These are phyloP conservation scores for Klebsormidium nitens DNA, from an alignment of 139 green algal species.

Conservation along the genomic window DNA sequence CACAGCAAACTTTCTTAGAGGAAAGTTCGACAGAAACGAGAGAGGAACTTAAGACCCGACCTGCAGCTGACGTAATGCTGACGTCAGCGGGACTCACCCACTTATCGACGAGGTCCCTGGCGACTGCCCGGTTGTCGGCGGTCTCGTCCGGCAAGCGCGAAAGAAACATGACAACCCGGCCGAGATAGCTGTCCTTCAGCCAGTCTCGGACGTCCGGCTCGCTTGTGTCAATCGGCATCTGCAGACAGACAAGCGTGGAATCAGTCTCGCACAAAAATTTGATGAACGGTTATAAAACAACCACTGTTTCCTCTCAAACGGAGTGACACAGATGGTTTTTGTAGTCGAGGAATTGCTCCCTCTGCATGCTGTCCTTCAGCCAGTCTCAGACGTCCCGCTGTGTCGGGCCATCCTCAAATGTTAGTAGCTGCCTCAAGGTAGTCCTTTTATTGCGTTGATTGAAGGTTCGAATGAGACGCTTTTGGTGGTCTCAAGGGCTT, in stretches of 20 bases:
- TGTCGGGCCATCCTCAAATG: conserved; percentile 30
- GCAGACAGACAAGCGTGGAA: not conserved
- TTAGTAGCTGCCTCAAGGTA: too few relatives aligned
- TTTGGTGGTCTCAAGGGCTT: too few relatives aligned
- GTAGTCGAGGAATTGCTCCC: not conserved
- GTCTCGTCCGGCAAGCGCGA: conserved; percentile 63
- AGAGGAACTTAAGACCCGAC: too few relatives aligned
- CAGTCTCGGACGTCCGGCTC: conserved; percentile 53
- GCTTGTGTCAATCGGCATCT: conserved; percentile 50
- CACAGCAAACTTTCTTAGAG: too few relatives aligned
- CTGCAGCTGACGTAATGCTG: too few relatives aligned
- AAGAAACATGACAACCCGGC: conserved; percentile 63
- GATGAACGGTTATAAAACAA: not conserved
- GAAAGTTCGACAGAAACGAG: too few relatives aligned
- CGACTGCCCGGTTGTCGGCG: conserved; percentile 48
- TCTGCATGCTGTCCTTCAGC: conserved; percentile 49
- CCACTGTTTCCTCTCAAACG: not conserved
- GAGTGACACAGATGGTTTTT: not conserved
- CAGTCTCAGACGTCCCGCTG: conserved; percentile 53
- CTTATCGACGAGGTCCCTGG: conserved; percentile 54
- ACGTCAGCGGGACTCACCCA: conserved; percentile 46
- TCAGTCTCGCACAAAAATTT: not conserved
- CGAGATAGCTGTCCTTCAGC: conserved; percentile 56
- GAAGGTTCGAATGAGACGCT: too few relatives aligned
- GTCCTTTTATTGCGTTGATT: too few relatives aligned